phyloP scores from a whole-genome alignment of 2,329 filamentous ascomycete species.

The Fusarium proliferatum region DNA sequence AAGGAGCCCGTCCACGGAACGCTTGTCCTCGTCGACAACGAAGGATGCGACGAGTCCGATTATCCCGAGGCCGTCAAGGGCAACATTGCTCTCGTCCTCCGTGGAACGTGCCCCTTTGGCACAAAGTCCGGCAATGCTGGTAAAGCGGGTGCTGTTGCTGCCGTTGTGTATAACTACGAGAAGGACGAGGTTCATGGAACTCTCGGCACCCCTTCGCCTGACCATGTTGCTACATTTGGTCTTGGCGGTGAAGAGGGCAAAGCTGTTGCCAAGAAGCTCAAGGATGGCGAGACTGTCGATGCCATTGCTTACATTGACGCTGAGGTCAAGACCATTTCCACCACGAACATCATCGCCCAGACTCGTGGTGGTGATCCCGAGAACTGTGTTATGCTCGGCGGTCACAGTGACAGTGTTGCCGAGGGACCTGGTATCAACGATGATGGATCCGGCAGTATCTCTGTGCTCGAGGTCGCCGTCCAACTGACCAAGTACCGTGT shows the following conservation, averaged over 20 bases:
- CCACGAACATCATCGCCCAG: conserved; percentile 72
- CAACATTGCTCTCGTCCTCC: conserved; percentile 76
- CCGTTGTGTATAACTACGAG: conserved; percentile 80
- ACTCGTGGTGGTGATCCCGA: conserved; percentile 68
- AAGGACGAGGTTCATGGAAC: conserved; percentile 73
- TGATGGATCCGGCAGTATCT: conserved; percentile 75
- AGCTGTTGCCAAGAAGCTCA: conserved; percentile 65
- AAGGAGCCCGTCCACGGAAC: conserved; percentile 69
- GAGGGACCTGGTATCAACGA: conserved; percentile 82
- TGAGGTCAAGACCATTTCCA: conserved; percentile 63
- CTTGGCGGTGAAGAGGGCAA: conserved; percentile 69
- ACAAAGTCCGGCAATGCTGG: conserved; percentile 76
- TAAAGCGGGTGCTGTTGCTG: conserved; percentile 75
- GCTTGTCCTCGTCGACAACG: conserved; percentile 68
- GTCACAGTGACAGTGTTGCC: conserved; percentile 70
- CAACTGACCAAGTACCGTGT: conserved; percentile 68
- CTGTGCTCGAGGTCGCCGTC: conserved; percentile 70
- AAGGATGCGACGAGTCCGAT: conserved; percentile 73
- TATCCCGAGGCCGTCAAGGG: conserved; percentile 69
- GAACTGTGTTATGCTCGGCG: conserved; percentile 74
- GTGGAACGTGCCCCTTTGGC: conserved; percentile 78
- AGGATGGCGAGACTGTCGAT: conserved; percentile 60
- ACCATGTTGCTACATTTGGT: conserved; percentile 76
- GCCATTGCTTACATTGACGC: conserved; percentile 70
- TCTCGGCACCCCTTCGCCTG: conserved; percentile 67